Base-by-base conservation (phyloP, 345 rosid species). In the Isatis tinctoria region DNA sequence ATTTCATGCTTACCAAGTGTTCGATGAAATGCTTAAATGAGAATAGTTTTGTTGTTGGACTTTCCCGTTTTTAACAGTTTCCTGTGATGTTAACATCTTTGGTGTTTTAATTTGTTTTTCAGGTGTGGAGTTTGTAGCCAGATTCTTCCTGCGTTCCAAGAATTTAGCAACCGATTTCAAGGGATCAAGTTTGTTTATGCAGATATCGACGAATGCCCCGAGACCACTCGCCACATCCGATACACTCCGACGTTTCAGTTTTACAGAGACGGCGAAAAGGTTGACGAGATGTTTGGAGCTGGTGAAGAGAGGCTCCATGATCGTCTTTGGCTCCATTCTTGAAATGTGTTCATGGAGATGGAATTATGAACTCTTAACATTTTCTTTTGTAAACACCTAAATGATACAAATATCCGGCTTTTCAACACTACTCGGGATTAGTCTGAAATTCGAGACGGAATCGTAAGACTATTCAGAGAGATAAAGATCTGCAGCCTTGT, bases 171-270 rank as follows among this genome's bases (percentile, higher is more conserved):
- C 80, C 69, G 63, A 26, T 94, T 91, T 74, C 83, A 86, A 0
- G 84, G 81, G 83, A 82, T 88, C 13, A 78, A 81, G 12, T 91
- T 94, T 73, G 80, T 91, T 35, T 94, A 94, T 26, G 93, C 97
- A 2, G 98, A 91, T 68, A 91, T 94, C 39, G 99, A 94, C 37
- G 97, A 94, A 71, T 94, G 97, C 78, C 95, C 97, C 0, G 97
- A 90, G 76, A 85, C 97, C 0, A 91, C 98, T 1, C 87, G 72
- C 51, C 88, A 86, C 32, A 86, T 95, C 51, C 93, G 97, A 14
- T 95, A 90, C 83, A 90, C 99, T 0, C 99, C 99, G 1, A 86
- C 97, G 4, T 92, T 95, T 68, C 96, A 87, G 58, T 95, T 95
- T 64, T 92, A 86, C 83, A 84, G 91, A 5, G 90, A 88, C 11